A percentile compares a stretch with the other conserved stretches of the same genome.
Conservation (phyloP, 345 rosid species). For the Moringa oleifera region DNA sequence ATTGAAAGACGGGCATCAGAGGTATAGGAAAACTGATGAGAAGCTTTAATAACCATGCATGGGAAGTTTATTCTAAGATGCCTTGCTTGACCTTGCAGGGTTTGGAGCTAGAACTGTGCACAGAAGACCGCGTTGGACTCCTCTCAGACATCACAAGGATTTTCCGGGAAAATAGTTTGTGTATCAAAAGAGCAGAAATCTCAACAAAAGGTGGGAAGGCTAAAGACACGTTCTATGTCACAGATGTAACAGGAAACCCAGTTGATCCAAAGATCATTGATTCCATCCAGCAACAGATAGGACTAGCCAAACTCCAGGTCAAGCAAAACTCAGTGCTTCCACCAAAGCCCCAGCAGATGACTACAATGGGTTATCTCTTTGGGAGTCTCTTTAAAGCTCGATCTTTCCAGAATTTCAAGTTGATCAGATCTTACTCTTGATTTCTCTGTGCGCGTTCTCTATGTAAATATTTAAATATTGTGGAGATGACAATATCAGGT, state of each 20-base stretch:
- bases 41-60: neutral
- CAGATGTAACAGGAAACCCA: constrained; percentile 42
- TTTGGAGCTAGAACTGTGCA: constrained; percentile 47
- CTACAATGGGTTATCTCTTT: constrained; percentile 35
- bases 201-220: constrained; percentile 41
- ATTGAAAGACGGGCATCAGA: constrained; percentile 70
- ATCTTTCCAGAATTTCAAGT: constrained; percentile 42
- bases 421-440: constrained; percentile 40
- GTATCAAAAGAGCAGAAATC: constrained; percentile 51
- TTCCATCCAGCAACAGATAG: constrained; percentile 35
- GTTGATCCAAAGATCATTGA: constrained; percentile 43
- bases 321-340: constrained; percentile 24
- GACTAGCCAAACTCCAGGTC: constrained; percentile 30
- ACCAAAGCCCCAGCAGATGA: constrained; percentile 33
- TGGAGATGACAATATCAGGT: constrained; percentile 16
- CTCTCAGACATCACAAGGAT: constrained; percentile 52
- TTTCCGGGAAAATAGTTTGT: constrained; percentile 52
- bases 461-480: constrained; percentile 10
- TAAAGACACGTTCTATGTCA: constrained; percentile 43
- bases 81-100: constrained; percentile 31
- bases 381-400: constrained; percentile 45
- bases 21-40: constrained; percentile 26
- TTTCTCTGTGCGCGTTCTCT: constrained; percentile 1
- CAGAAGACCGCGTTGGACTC: constrained; percentile 48
- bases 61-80: neutral